Base-by-base conservation (phyloP, 495 filamentous ascomycete genomes). In the Hypoxylon rickii region DNA sequence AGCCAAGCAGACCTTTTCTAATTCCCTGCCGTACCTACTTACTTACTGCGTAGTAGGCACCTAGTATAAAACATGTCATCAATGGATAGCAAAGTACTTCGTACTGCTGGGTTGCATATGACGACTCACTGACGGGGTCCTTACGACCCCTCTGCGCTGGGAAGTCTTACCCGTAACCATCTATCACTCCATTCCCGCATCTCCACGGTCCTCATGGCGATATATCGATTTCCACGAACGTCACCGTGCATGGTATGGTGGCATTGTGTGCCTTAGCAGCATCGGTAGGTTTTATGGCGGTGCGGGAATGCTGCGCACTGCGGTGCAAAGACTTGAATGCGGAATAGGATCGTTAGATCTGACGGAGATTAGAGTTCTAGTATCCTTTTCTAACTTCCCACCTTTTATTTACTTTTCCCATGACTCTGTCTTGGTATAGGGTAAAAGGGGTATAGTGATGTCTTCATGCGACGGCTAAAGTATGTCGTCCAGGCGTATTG, bases 161-260 rank as follows among this genome's bases (percentile, higher is more conserved):
- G 24, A 4, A 4, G 24, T 10, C 24, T n/a, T 29, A 29, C 24
- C 10, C 10, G 10, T 10, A 29, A n/a, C n/a, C n/a, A n/a, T 15
- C 24, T 34, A 34, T 6, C 7, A n/a, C 8, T 22, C 10, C 1
- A 20, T 16, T 21, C 2, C 41, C 34, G 24, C 13, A 10, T 37
- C 6, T 41, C 24, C 46, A 32, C 46, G 41, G 37, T n/a, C 19
- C 31, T 19, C 17, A 7, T 24, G 45, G 24, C 10, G 24, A 10
- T 10, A 39, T 40, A 20, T 46, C 16, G 18, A 44, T 37, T 37
- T 20, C 26, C 1, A 11, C 46, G 21, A 33, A 62, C 58, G 52
- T 62, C 58, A 62, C 48, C 39, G 15, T 57, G 52, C 58, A 62
- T 56, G 37, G 32, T 34, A 62, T 36, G 33, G 52, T 53, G 33